A percentile compares a stretch with the other conserved stretches of the same genome.
phyloP scores from a whole-genome alignment of 2,329 filamentous ascomycete species.

The Biscogniauxia marginata region DNA sequence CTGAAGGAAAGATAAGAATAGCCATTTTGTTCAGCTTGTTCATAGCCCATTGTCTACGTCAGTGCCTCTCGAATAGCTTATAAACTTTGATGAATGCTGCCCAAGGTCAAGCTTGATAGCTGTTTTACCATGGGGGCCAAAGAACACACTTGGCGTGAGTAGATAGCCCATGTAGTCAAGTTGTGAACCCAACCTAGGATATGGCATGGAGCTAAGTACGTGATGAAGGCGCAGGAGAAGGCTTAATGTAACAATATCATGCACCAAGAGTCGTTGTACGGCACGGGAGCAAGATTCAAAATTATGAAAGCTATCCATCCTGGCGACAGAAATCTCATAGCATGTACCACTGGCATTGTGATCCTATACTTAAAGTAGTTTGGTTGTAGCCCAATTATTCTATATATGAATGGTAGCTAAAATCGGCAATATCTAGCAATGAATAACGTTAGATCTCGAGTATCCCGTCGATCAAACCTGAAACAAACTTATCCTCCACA shows the following conservation, averaged over 20 bases:
- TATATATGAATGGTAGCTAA: neutral
- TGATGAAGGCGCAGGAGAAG: neutral
- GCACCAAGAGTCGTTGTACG: neutral
- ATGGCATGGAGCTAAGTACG: neutral
- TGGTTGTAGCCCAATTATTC: neutral
- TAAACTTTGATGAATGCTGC: neutral
- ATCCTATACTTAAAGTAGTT: neutral
- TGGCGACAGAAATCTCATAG: neutral
- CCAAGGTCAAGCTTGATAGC: neutral
- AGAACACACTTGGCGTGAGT: neutral
- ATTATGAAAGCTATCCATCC: neutral
- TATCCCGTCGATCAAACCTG: constrained; percentile 4
- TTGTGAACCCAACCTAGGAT: neutral
- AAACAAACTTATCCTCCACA: constrained; percentile 8
- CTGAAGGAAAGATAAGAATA: constrained; percentile 8
- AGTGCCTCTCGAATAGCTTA: neutral
- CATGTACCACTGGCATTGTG: neutral
- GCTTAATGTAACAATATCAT: neutral
- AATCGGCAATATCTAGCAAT: constrained; percentile 1
- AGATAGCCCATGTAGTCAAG: neutral
- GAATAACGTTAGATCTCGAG: constrained; percentile 2
- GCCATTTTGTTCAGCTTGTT: constrained; percentile 5
- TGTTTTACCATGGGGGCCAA: neutral
- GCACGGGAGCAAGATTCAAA: neutral
- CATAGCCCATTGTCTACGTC: neutral